These are phyloP conservation scores for Byssochlamys sp. DNA, from an alignment of 2,329 filamentous ascomycete species.

Conservation along the genomic window DNA sequence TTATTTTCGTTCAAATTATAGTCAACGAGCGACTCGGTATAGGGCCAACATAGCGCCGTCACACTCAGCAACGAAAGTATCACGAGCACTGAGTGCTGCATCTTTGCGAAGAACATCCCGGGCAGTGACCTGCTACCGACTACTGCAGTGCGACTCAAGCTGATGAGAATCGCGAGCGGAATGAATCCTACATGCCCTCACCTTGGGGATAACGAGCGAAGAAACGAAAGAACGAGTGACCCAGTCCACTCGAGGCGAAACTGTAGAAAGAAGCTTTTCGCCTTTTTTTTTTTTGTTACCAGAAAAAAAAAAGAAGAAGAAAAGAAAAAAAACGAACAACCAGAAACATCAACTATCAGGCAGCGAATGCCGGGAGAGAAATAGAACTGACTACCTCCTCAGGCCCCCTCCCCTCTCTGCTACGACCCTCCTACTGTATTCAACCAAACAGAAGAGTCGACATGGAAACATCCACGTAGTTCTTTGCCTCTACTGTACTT, in stretches of 20 bases:
- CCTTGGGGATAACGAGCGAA: neutral
- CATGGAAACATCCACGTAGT: neutral
- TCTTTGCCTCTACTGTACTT: neutral
- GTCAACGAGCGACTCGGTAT: constrained; percentile 35
- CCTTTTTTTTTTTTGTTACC: neutral
- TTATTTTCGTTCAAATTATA: constrained; percentile 50
- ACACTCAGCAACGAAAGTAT: neutral
- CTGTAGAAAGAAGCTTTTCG: neutral
- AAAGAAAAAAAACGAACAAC: neutral
- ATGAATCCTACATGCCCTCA: neutral
- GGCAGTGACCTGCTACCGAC: neutral
- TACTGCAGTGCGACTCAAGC: neutral
- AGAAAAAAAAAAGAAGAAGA: too few relatives aligned
- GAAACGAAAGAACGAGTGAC: neutral
- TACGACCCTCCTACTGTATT: neutral
- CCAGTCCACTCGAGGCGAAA: neutral
- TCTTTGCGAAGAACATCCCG: neutral
- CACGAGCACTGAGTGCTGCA: neutral
- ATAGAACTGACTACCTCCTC: neutral
- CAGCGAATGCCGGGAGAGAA: neutral
- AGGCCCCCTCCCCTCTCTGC: neutral
- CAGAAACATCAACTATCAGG: neutral
- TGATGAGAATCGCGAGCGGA: neutral
- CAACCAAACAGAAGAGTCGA: neutral
- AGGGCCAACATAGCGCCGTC: constrained; percentile 15